These are phyloP conservation scores for Paralagenidium karlingii DNA, from an alignment of 352 stramenopile species.

Conservation along the genomic window DNA sequence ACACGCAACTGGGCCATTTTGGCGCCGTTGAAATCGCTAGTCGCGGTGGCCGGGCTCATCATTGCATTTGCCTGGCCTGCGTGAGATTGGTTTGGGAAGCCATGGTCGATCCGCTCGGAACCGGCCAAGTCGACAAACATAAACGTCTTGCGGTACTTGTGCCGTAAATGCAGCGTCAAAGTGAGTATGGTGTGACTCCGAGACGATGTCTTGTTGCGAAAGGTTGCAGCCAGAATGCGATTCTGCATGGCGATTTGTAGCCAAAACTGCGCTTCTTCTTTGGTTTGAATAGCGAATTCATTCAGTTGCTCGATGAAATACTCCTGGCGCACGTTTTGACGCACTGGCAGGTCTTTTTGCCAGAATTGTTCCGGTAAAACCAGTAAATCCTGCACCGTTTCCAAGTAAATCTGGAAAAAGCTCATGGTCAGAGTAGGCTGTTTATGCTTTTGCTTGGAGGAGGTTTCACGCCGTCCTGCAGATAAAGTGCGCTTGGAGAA, in stretches of 20 bases:
- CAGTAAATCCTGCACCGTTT: slow-evolving; percentile 51
- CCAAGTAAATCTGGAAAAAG: slow-evolving; percentile 70
- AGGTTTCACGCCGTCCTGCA: no score
- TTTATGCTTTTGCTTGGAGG: no score
- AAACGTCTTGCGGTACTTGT: slow-evolving; percentile 16
- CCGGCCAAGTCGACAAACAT: slow-evolving; percentile 64
- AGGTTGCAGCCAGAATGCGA: slow-evolving; percentile 36
- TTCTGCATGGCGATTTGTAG: slow-evolving; percentile 33
- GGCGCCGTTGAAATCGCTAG: no score
- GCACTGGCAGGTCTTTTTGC: slow-evolving; percentile 46
- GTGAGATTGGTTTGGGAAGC: slow-evolving; percentile 41
- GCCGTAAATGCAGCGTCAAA: slow-evolving; percentile 20
- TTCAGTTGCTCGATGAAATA: slow-evolving; percentile 52
- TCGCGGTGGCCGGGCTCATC: no score
- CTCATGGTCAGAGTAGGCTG: slow-evolving; percentile 23
- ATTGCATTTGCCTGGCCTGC: slow-evolving; percentile 24
- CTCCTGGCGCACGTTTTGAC: slow-evolving; percentile 15
- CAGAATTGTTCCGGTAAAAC: no score
- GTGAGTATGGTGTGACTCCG: slow-evolving; percentile 58
- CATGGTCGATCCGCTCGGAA: slow-evolving; percentile 43
- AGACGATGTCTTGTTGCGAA: slow-evolving; percentile 54
- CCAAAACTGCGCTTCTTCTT: slow-evolving; percentile 31
- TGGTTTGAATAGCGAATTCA: slow-evolving; percentile 27
- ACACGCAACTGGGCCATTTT: slow-evolving; percentile 60
- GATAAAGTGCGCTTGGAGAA: no score